Base-by-base conservation (phyloP, 2,329 filamentous ascomycete species). In the Hypoxylon rubiginosum region DNA sequence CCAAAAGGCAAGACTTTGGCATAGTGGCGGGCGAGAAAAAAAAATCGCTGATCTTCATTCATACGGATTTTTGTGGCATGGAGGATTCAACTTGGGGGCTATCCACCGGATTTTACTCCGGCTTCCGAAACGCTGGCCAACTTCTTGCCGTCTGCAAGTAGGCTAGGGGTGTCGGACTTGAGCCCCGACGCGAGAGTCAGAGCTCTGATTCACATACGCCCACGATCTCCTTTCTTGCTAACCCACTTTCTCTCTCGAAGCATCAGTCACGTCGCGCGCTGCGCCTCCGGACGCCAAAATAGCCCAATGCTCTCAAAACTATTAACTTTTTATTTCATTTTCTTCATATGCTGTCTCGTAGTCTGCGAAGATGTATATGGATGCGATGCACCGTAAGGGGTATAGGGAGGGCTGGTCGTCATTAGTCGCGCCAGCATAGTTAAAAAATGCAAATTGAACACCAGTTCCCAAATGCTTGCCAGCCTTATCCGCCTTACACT, bases 341-440 rank as follows among this genome's bases (percentile, higher is more conserved):
- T 43, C 45, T 41, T 52, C 15, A n/a, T 15, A 53, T 63, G 51
- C 30, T 63, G 46, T 57, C 15, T 34, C 19, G 24, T 53, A 46
- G 24, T 49, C 26, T 46, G 32, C 36, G 39, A 39, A 45, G 34
- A 36, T 36, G 34, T 15, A 39, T 28, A 24, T 39, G 19, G 11
- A 54, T 51, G 49, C 28, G 36, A 49, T 36, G 55, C 54, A 52
- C 43, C 45, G 50, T 57, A 45, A 48, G 30, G 24, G 64, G 59
- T 46, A 52, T 66, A 64, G 61, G 62, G 9, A 43, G 28, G 52
- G 13, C 26, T 36, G 32, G 54, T 57, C 64, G n/a, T n/a, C n/a
- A 62, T 64, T 43, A 59, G 24, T 50, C 62, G 39, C 64, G 58
- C 64, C 58, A 59, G 54, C 54, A 63, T 66, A 54, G 39, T 43